Conservation (phyloP, 164 flowering plant genomes). For the Annona cherimola region DNA sequence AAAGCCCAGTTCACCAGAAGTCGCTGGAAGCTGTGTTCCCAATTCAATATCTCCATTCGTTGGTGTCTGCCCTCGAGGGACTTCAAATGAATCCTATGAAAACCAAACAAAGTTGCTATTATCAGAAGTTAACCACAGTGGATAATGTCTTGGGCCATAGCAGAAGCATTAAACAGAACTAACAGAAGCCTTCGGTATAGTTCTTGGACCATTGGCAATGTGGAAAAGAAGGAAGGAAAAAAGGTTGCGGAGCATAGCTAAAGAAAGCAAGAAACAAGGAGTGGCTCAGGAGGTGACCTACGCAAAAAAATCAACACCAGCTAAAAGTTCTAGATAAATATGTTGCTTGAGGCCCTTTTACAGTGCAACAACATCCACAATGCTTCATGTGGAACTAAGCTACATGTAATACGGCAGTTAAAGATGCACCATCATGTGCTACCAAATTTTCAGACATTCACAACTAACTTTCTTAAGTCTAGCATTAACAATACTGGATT, state of each 20-base stretch:
- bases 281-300: background rate
- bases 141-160: background rate
- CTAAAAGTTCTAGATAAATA: background rate
- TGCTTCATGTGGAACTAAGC: background rate
- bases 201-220: background rate
- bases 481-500: too few species aligned
- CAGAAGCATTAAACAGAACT: background rate
- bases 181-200: background rate
- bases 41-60: conserved; percentile 12
- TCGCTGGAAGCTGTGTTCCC: conserved; percentile 8
- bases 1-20: conserved; percentile 11
- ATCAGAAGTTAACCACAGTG: background rate
- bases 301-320: background rate
- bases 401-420: background rate
- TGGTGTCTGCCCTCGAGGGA: conserved; percentile 10
- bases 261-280: background rate
- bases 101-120: background rate
- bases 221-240: background rate
- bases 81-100: conserved; percentile 14
- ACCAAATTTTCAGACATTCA: background rate
- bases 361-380: background rate
- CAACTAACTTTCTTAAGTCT: too few species aligned
- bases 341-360: background rate
- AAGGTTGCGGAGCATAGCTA: too few species aligned
- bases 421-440: background rate